Evolutionary conservation across 2,329 filamentous ascomycete species (phyloP).

Genomic region (Cordyceps cateniannulata): DNA sequence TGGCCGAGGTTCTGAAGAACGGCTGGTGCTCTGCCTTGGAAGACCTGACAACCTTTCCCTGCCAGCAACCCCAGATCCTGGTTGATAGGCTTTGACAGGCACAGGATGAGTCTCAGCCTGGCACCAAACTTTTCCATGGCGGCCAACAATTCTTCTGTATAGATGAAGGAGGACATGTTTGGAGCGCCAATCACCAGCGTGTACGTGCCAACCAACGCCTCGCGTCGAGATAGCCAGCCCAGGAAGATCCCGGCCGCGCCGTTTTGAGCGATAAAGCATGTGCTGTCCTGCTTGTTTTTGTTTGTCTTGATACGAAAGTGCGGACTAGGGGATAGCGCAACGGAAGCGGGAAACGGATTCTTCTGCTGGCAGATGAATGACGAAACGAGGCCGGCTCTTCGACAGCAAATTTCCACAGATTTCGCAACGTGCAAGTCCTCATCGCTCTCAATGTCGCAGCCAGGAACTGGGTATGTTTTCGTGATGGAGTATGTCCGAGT

Average conservation of each 20-base stretch:
- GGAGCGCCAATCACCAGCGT: background rate
- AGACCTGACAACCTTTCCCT: background rate
- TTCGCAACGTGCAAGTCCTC: background rate
- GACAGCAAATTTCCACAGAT: conserved; percentile 1
- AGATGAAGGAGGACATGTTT: background rate
- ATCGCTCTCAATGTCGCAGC: background rate
- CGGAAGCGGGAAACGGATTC: background rate
- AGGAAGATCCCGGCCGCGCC: background rate
- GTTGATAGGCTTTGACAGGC: background rate
- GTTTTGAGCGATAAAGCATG: background rate
- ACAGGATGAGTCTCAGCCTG: background rate
- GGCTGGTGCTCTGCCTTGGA: background rate
- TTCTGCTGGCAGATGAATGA: background rate
- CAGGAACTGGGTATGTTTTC: background rate
- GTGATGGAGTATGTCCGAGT: conserved; percentile 1
- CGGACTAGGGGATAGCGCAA: background rate
- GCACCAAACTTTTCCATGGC: background rate
- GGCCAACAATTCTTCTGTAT: background rate
- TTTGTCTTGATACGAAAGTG: background rate
- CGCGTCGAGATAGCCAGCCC: background rate
- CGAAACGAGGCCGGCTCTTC: background rate
- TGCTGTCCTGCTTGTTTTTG: background rate
- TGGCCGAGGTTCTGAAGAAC: background rate
- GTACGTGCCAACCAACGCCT: background rate
- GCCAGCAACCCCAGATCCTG: background rate